A percentile compares a stretch with the other conserved stretches of the same genome.
Evolutionary conservation across 1,284 basidiomycete species (phyloP).

Genomic region (Neolentinus lepideus): DNA sequence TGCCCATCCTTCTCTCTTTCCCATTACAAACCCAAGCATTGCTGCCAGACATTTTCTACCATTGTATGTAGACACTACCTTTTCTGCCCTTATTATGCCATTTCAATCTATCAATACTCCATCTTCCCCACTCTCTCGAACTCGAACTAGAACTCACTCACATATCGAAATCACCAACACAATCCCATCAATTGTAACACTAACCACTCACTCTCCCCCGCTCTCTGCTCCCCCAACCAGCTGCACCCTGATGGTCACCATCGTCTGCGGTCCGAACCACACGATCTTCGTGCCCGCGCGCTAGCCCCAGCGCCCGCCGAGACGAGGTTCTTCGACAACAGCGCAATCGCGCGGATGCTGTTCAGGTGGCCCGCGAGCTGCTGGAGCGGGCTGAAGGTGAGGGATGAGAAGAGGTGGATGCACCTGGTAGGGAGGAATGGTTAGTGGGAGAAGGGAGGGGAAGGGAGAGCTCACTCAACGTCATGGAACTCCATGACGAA

Average conservation of each 20-base stretch:
- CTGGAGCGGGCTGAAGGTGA: slow-evolving; percentile 75
- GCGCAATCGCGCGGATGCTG: slow-evolving; percentile 80
- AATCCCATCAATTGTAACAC: slow-evolving; percentile 89
- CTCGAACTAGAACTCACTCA: slow-evolving; percentile 31
- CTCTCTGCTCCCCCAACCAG: slow-evolving; percentile 48
- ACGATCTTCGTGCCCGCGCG: slow-evolving; percentile 81
- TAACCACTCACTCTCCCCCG: slow-evolving; percentile 72
- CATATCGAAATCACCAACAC: slow-evolving; percentile 87
- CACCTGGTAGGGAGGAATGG: slow-evolving; percentile 35
- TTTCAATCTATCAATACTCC: slow-evolving; percentile 4
- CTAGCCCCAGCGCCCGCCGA: slow-evolving; percentile 90
- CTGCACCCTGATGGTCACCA: slow-evolving; percentile 86
- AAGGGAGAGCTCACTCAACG: slow-evolving; percentile 54
- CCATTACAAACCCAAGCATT: too few relatives aligned
- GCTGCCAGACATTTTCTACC: too few relatives aligned
- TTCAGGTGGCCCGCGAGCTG: slow-evolving; percentile 81
- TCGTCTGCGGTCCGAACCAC: slow-evolving; percentile 89
- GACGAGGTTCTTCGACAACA: slow-evolving; percentile 80
- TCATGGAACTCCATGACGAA: slow-evolving; percentile 92
- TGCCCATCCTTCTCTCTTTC: too few relatives aligned
- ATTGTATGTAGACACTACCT: too few relatives aligned
- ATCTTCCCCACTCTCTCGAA: not conserved
- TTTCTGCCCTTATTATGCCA: too few relatives aligned
- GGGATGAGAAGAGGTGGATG: slow-evolving; percentile 74
- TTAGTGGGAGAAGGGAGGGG: slow-evolving; percentile 1